Base-by-base conservation (phyloP, 2,329 filamentous ascomycete genomes). In the Ophiocordyceps robertsii region DNA sequence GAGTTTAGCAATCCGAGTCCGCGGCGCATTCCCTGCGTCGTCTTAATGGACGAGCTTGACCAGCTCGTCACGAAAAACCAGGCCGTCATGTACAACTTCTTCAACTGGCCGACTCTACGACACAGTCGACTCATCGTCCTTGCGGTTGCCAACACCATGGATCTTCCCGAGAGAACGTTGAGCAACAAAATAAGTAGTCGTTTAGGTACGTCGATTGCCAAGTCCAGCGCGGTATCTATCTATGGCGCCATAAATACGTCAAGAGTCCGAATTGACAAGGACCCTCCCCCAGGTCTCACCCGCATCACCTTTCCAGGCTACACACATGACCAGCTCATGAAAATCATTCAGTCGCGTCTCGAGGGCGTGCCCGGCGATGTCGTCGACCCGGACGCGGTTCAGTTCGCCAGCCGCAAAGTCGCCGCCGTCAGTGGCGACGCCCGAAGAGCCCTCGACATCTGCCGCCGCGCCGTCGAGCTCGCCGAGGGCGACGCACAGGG, bases 61-160 rank as follows among this genome's bases (percentile, higher is more conserved):
- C 92, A 98, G 63, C 75, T 98, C 8, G 93, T 98, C 6, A 98
- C 92, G 12, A 92, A 90, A 57, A 96, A 95, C 55, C 93, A 98
- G 61, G 90, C 86, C n/a, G 92, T 98, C 64, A 98, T 98, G 92
- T 98, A 98, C 67, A 98, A 98, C 62, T 98, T 98, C 63, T 98
- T 98, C 74, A 98, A 98, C 57, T 98, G 92, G 92, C 92, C 92
- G 4, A 84, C 86, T 11, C 70, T 96, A 42, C 77, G 85, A 40
- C 89, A 98, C 62, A 95, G 87, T 42, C 79, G 89, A 39, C 72
- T 98, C 37, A 95, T 98, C 59, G 93, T 98, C 7, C 77, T 98
- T 7, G 93, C 93, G 11, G 92, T 98, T 16, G 93, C 92, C 41
- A 98, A 98, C 62, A 98, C 92, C 21, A 98, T 98, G 92, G 92